Conservation (phyloP, 2,329 filamentous ascomycete species). For the Alternaria longipes region DNA sequence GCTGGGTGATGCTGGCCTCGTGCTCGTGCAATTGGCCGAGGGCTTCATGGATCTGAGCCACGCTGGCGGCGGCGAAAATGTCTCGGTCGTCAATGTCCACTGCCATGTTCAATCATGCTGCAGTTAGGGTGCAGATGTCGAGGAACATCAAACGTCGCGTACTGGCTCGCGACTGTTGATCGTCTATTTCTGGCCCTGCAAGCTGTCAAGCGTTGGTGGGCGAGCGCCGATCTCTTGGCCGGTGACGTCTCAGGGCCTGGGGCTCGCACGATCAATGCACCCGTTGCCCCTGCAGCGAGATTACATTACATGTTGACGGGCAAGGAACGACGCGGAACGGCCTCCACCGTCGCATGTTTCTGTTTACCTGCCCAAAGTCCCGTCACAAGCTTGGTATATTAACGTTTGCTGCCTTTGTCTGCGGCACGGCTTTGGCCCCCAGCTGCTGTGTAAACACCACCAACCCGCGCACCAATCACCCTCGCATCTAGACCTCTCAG, state of each 20-base stretch:
- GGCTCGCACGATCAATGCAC: slow-evolving; percentile 5
- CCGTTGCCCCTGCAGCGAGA: slow-evolving; percentile 18
- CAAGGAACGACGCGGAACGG: slow-evolving; percentile 4
- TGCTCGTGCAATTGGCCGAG: slow-evolving; percentile 78
- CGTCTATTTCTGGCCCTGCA: slow-evolving; percentile 10
- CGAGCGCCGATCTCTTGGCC: slow-evolving; percentile 12
- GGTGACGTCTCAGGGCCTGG: slow-evolving; percentile 12
- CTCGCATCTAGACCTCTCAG: slow-evolving; percentile 22
- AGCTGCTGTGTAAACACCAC: slow-evolving; percentile 14
- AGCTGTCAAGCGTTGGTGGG: slow-evolving; percentile 4
- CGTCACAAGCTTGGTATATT: slow-evolving; percentile 1
- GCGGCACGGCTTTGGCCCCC: not conserved
- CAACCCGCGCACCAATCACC: slow-evolving; percentile 22
- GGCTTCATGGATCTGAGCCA: slow-evolving; percentile 80
- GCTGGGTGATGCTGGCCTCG: slow-evolving; percentile 76
- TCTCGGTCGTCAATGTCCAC: slow-evolving; percentile 31
- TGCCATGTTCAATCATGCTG: slow-evolving; percentile 34
- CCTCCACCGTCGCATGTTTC: not conserved
- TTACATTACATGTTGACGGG: slow-evolving; percentile 16
- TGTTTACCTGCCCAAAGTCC: not conserved
- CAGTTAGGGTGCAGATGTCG: not conserved
- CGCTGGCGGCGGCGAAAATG: slow-evolving; percentile 72
- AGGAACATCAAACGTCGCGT: not conserved
- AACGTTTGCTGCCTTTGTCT: slow-evolving; percentile 1
- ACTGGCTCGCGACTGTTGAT: not conserved